Base-by-base conservation (phyloP, 148 eudicot genomes). In the Amaranthus hypochondriacus region DNA sequence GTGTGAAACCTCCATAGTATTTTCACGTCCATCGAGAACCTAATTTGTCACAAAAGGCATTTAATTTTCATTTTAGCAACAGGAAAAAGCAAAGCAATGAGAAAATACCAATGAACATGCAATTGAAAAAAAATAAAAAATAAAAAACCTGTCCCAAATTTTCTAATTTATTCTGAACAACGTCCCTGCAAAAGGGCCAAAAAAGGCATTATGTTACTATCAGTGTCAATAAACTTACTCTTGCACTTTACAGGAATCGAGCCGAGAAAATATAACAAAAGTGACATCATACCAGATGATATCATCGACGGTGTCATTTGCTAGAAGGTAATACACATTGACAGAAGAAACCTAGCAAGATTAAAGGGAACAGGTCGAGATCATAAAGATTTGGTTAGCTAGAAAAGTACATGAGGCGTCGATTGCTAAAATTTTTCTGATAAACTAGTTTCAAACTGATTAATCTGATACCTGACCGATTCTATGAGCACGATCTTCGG, bases 401-500 rank as follows among this genome's bases (percentile, higher is more conserved):
- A 18, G 44, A 39, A 10, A 52, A 51, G 11, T n/a, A 58, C 1
- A 8, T 14, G n/a, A 28, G 57, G 60, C 51, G 12, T 49, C 0
- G 39, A 28, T 1, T 28, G 39, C 39, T 28, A 28, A 28, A 58
- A n/a, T 4, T 68, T 14, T 58, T 21, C 58, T 21, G 5, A 12
- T 51, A 49, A 11, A 56, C 58, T 68, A 56, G 44, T 3, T 13
- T 57, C 7, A 65, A 48, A 49, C 56, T 56, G 48, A 15, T 7
- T 56, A 18, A 68, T 8, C 9, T 58, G 49, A 56, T 84, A 91
- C 98, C 97, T 94, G 98, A 63, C 98, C 98, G 72, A 94, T 94
- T 79, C 98, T 88, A 79, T 94, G 98, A 82, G 92, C 98, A 66
- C 98, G 91, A 81, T 92, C 98, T 84, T 94, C 98, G 39, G 98